Evolutionary conservation across 1,284 basidiomycete genomes (phyloP).

Genomic region (Cerrena zonata): DNA sequence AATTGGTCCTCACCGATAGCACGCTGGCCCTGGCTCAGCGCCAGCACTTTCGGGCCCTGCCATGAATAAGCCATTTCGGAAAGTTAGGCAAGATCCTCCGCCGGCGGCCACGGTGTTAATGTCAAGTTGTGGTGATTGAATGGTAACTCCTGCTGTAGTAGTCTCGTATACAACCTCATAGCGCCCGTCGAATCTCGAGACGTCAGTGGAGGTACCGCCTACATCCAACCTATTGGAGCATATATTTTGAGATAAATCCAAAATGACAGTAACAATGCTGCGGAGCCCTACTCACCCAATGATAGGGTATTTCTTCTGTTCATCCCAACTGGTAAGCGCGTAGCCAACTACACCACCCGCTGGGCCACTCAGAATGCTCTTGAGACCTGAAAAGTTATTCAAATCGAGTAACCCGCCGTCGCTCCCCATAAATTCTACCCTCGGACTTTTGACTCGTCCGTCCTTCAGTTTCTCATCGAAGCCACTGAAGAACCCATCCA

Average conservation of each 20-base stretch:
- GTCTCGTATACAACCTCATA: constrained; percentile 90
- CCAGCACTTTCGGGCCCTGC: constrained; percentile 81
- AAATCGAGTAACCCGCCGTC: constrained; percentile 85
- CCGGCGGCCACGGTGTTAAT: constrained; percentile 88
- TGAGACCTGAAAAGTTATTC: constrained; percentile 82
- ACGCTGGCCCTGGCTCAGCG: constrained; percentile 79
- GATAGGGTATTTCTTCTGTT: constrained; percentile 55
- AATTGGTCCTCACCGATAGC: constrained; percentile 53
- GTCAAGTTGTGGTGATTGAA: constrained; percentile 83
- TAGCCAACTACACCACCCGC: constrained; percentile 88
- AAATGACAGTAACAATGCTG: not conserved
- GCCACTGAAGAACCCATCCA: constrained; percentile 88
- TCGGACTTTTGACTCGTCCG: constrained; percentile 42
- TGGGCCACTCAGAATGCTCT: constrained; percentile 82
- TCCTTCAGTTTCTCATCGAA: constrained; percentile 71
- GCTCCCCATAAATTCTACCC: constrained; percentile 81
- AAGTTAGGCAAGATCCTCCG: constrained; percentile 78
- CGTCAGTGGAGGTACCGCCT: constrained; percentile 87
- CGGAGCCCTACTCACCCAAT: constrained; percentile 58
- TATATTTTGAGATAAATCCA: constrained; percentile 1
- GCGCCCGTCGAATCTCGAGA: constrained; percentile 79
- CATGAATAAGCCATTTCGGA: constrained; percentile 77
- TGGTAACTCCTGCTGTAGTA: constrained; percentile 83
- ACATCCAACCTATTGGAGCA: constrained; percentile 61
- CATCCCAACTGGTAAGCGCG: constrained; percentile 79